Evolutionary conservation across 2,329 filamentous ascomycete genomes (phyloP).

Genomic region (Paradendryphiella salina): DNA sequence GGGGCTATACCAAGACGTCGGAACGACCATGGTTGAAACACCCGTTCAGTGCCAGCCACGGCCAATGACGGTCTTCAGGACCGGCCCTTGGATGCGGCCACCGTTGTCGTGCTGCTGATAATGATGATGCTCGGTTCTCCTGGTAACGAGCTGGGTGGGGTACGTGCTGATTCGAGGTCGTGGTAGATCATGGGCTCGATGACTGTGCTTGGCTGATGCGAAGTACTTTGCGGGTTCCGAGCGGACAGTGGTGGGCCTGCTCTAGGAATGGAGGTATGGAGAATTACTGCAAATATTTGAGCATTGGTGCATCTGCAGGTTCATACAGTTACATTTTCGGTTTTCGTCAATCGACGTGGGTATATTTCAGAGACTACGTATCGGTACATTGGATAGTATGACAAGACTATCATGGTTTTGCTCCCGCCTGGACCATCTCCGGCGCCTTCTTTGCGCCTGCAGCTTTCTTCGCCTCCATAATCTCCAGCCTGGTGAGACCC

Average conservation of each 20-base stretch:
- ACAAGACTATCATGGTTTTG: not conserved
- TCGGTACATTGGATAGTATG: not conserved
- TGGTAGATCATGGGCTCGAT: too few species aligned
- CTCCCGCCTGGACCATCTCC: constrained; percentile 29
- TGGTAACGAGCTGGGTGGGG: too few species aligned
- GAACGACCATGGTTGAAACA: constrained; percentile 8
- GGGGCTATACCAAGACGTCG: constrained; percentile 6
- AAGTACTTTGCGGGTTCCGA: too few species aligned
- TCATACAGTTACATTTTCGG: not conserved
- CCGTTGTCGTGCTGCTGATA: too few species aligned
- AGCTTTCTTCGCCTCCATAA: constrained; percentile 61
- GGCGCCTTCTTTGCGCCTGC: constrained; percentile 21
- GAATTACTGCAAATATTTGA: not conserved
- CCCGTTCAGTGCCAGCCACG: constrained; percentile 2
- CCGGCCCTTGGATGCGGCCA: too few species aligned
- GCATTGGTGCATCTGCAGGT: not conserved
- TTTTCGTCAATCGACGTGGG: not conserved
- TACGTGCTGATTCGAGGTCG: too few species aligned
- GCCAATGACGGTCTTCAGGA: constrained; percentile 3
- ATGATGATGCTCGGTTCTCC: too few species aligned
- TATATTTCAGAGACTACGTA: constrained; percentile 2
- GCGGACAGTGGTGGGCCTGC: too few species aligned
- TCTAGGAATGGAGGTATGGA: too few species aligned
- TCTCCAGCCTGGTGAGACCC: constrained; percentile 69
- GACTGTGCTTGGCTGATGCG: too few species aligned